Base-by-base conservation (phyloP, 2,329 filamentous ascomycete species). In the Elsinoe perseae region DNA sequence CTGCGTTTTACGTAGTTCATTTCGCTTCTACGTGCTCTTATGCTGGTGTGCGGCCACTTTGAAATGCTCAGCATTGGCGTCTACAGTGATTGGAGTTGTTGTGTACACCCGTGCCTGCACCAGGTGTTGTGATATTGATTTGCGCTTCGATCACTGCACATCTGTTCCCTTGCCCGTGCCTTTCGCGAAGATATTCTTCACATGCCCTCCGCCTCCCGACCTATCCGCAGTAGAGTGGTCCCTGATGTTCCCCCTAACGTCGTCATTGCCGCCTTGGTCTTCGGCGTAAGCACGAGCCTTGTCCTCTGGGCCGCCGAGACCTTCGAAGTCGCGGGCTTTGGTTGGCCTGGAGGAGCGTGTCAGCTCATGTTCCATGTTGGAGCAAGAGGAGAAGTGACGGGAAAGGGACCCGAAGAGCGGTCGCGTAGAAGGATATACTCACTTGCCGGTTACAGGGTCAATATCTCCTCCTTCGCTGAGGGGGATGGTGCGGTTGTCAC, bases 301-400 rank as follows among this genome's bases (percentile, higher is more conserved):
- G 54, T 70, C 70, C 65, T 78, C 75, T 2, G 75, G 75, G 12
- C 75, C 75, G 1, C 76, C 76, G 0, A 63, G 61, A 23, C 75
- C 76, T 58, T 77, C 75, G 55, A 76, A 78, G 59, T 77, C 75
- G 32, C 68, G 59, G 0, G 74, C 74, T 63, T 78, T 77, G 56
- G 72, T 75, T 3, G 67, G 64, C 53, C 70, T 73, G 57, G 6
- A 9, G 7, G n/a, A 30, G 16, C 14, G 4, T 23, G 40, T 43
- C 16, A 43, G 40, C 10, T 32, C 20, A 18, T 54, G n/a, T n/a
- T n/a, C n/a, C n/a, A n/a, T n/a, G 4, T 3, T 2, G 4, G 16
- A 12, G 4, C 23, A 7, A 14, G 20, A 6, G 16, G 23, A 50
- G 20, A 12, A 30, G 21, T n/a, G n/a, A n/a, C n/a, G n/a, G n/a